Conservation (phyloP, 148 eudicot genomes). For the Cornus kousa region DNA sequence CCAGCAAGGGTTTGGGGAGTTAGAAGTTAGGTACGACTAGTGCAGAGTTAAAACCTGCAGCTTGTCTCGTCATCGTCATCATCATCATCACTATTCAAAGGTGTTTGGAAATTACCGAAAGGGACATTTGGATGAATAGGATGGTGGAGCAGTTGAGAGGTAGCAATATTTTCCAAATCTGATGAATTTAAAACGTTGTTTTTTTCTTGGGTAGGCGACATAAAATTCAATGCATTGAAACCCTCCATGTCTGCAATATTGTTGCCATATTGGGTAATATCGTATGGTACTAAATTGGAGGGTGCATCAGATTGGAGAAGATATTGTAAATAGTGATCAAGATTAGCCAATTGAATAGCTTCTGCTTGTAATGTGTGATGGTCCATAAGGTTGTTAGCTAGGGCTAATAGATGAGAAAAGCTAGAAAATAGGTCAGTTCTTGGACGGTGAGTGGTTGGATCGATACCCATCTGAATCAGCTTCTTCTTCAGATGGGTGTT, state of each 20-base stretch:
- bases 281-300: not conserved
- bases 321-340: not conserved
- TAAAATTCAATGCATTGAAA: not conserved
- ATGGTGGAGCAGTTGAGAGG: not conserved
- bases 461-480: conserved; percentile 29
- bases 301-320: not conserved
- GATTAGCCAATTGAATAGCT: conserved; percentile 4
- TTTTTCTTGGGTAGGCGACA: not conserved
- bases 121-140: not conserved
- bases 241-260: not conserved
- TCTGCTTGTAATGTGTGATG: not conserved
- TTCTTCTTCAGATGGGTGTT: conserved; percentile 30
- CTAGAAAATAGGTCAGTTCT: conserved; percentile 27
- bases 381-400: conserved; percentile 25
- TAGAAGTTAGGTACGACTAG: too few relatives aligned
- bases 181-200: not conserved
- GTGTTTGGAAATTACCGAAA: not conserved
- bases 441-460: conserved; percentile 33
- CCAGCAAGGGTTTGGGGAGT: too few relatives aligned
- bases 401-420: conserved; percentile 28
- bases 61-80: not conserved
- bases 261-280: not conserved
- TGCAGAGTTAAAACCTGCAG: not conserved
- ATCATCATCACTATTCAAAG: not conserved
- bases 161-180: not conserved